These are phyloP conservation scores for Lentinula lateritia DNA, from an alignment of 768 basidiomycete genomes.

Conservation along the genomic window DNA sequence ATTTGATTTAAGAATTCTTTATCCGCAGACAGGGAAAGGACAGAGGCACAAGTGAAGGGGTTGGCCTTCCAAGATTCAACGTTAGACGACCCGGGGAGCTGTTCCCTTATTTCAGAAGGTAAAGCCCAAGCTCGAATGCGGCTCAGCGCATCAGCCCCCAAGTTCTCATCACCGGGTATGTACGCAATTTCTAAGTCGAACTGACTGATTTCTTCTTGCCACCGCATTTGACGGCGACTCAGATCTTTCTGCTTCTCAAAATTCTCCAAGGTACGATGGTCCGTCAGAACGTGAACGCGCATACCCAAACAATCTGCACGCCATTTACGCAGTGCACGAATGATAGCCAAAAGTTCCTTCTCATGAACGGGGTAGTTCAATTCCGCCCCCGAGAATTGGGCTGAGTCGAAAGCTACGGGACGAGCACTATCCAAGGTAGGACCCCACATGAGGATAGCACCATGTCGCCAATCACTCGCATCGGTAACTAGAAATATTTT, in stretches of 20 bases:
- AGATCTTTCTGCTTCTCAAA: constrained; percentile 21
- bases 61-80: no score
- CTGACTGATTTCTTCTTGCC: constrained; percentile 23
- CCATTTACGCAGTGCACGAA: no score
- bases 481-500: constrained; percentile 25
- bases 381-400: constrained; percentile 15
- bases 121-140: no score
- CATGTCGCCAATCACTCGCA: constrained; percentile 20
- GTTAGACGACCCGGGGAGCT: no score
- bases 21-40: no score
- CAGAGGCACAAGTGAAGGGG: no score
- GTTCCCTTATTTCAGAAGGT: no score
- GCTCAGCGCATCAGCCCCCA: no score
- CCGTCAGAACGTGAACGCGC: not conserved
- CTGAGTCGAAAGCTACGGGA: constrained; percentile 24
- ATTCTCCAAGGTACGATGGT: constrained; percentile 26
- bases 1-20: no score
- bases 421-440: constrained; percentile 18
- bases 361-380: not conserved
- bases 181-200: constrained; percentile 21
- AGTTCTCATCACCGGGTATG: no score
- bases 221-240: constrained; percentile 18
- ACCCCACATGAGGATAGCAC: constrained; percentile 21
- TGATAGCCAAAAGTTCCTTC: no score
- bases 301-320: no score